Conservation (phyloP, 2,329 filamentous ascomycete species). For the Aspergillus udagawae region DNA sequence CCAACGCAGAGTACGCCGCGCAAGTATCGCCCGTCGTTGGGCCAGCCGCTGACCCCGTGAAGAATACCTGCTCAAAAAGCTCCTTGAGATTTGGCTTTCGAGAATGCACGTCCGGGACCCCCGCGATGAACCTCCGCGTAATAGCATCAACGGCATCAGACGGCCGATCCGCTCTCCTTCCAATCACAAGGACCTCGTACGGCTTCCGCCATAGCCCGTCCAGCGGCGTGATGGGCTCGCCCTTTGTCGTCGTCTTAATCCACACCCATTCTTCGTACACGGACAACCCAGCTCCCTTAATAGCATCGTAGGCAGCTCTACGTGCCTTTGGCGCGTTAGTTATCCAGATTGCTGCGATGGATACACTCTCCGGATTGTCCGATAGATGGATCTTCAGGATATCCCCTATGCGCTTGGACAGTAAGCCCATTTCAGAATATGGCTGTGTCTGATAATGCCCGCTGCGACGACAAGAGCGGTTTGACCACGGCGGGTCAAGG, state of each 20-base stretch:
- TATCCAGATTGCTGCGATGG: conserved; percentile 56
- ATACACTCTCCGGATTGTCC: conserved; percentile 11
- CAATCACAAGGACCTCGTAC: conserved; percentile 56
- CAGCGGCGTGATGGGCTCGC: conserved; percentile 50
- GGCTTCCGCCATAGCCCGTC: conserved; percentile 57
- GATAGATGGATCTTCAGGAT: conserved; percentile 45
- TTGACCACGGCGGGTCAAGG: conserved; percentile 63
- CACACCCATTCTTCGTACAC: conserved; percentile 61
- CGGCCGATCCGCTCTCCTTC: conserved; percentile 22
- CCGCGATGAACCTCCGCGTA: conserved; percentile 51
- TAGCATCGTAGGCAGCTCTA: conserved; percentile 40
- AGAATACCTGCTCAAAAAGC: conserved; percentile 49
- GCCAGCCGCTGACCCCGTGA: conserved; percentile 4
- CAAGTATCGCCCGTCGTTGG: neutral
- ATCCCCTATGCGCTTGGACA: conserved; percentile 35
- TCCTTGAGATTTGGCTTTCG: conserved; percentile 60
- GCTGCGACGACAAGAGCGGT: conserved; percentile 54
- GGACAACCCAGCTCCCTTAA: conserved; percentile 46
- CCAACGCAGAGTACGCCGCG: conserved; percentile 48
- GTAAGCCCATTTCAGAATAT: conserved; percentile 24
- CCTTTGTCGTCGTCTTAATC: conserved; percentile 55
- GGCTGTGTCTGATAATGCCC: conserved; percentile 42
- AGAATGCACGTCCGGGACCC: conserved; percentile 61
- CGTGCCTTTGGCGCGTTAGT: conserved; percentile 55
- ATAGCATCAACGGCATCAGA: conserved; percentile 16